Evolutionary conservation across 164 flowering plant genomes (phyloP), one percentile per base, ranked within the genome.

Genomic region (Magnolia changhungtana): DNA sequence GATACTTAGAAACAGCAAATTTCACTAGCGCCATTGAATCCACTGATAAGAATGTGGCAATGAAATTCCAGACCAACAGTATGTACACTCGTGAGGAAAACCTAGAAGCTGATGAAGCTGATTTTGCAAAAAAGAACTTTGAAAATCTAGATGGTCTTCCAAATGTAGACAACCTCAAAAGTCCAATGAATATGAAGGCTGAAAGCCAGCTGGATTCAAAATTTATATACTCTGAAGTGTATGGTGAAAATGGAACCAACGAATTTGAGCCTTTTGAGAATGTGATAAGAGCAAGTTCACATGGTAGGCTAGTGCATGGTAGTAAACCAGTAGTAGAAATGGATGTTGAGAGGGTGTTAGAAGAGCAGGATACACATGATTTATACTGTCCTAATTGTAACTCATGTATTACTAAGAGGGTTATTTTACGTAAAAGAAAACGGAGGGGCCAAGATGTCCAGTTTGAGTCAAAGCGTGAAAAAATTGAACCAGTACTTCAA

Each of bases 361-460:
- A 72, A 82, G 88, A 92, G 84, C 97, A 92, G 81, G 88, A 86
- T 8, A 90, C 95, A 51, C 95, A 94, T 87, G 95, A 94, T 81
- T 73, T 92, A 52, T 89, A 29, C 77, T 94, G 98, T 74, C 98
- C 98, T 49, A 88, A 94, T 58, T 94, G 98, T 80, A 81, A 88
- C 31, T 88, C 92, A 23, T 89, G 98, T 70, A 90, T 92, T 67
- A 93, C 97, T 7, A 85, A 78, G 83, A 89, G 86, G 79, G 93
- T 94, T 75, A 87, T 92, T 69, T 85, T 94, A 58, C 85, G 86
- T 29, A 88, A 88, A 84, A 85, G 91, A 72, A 89, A 88, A 76
- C 81, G 88, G 50, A 79, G 50, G 65, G 16, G 77, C 75, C 82
- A 24, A 27, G 75, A 45, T 37, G 31, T 73, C 72, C 64, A 50